A percentile compares a stretch with the other conserved stretches of the same genome.
phyloP scores from a whole-genome alignment of 2,329 filamentous ascomycete genomes.

The Xylaria arbuscula region DNA sequence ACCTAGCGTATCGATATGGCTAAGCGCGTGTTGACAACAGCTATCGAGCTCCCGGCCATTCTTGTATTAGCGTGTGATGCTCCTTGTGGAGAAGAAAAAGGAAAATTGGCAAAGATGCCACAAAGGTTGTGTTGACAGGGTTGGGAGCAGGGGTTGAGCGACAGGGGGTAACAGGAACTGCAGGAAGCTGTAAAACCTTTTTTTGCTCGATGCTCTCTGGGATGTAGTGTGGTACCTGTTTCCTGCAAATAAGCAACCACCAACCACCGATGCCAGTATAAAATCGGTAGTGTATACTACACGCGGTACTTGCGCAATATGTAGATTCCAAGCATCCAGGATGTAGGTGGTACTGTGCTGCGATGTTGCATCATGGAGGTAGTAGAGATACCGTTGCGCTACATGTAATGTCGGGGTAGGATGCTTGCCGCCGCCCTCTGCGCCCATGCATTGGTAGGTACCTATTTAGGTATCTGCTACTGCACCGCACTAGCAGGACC shows the following conservation, averaged over 20 bases:
- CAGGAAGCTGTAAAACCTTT: slow-evolving; percentile 31
- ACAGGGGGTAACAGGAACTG: slow-evolving; percentile 27
- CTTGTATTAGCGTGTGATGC: slow-evolving; percentile 7
- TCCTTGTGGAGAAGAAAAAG: slow-evolving; percentile 2
- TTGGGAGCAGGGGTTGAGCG: background rate
- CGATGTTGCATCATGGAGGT: too few relatives aligned
- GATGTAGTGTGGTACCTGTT: background rate
- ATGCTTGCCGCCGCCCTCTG: slow-evolving; percentile 15
- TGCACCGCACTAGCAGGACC: slow-evolving; percentile 17
- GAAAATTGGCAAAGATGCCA: slow-evolving; percentile 17
- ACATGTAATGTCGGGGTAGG: slow-evolving; percentile 17
- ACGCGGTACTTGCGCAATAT: too few relatives aligned
- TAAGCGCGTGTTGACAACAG: background rate
- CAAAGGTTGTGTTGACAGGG: background rate
- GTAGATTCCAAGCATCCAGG: too few relatives aligned
- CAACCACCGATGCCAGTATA: too few relatives aligned
- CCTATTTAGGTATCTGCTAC: background rate
- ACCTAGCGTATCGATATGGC: background rate
- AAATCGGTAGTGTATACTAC: background rate
- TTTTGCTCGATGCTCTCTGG: background rate
- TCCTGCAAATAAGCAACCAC: background rate
- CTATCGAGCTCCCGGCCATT: slow-evolving; percentile 16
- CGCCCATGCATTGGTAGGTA: too few relatives aligned
- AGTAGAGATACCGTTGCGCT: background rate
- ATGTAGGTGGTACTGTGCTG: background rate